Conservation (phyloP, 352 stramenopile genomes). For the Pythium plurisporium region DNA sequence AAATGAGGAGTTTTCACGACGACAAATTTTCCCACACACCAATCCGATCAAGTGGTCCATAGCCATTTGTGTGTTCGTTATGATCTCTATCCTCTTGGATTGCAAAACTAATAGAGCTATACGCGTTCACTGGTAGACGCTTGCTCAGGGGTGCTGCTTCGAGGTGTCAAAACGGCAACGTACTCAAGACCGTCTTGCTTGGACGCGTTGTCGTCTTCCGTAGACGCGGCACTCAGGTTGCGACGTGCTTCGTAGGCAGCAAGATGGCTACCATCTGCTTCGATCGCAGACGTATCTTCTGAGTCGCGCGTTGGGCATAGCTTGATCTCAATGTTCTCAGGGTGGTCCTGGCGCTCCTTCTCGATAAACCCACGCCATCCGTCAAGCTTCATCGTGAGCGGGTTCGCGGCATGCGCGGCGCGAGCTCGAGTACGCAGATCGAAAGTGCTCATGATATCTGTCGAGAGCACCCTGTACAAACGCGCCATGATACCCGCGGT, state of each 20-base stretch:
- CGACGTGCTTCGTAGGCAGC: not conserved
- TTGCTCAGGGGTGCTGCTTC: not conserved
- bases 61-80: too few species aligned
- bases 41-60: too few species aligned
- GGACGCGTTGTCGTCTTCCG: not conserved
- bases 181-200: not conserved
- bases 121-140: not conserved
- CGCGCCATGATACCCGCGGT: not conserved
- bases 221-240: slow-evolving; percentile 3
- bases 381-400: slow-evolving; percentile 29
- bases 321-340: slow-evolving; percentile 25
- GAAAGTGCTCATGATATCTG: not conserved
- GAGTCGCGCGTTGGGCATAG: slow-evolving; percentile 16
- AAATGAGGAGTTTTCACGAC: too few species aligned
- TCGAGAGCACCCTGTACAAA: slow-evolving; percentile 4
- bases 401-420: slow-evolving; percentile 3
- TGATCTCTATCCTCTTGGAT: not conserved
- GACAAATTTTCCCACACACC: too few species aligned
- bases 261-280: too few species aligned
- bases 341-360: slow-evolving; percentile 11
- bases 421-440: not conserved
- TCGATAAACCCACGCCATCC: slow-evolving; percentile 26
- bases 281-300: too few species aligned
- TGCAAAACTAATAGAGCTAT: not conserved
- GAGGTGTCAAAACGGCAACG: not conserved